These are phyloP conservation scores for Cladophialophora carrionii DNA, from an alignment of 2,329 filamentous ascomycete species.

Conservation along the genomic window DNA sequence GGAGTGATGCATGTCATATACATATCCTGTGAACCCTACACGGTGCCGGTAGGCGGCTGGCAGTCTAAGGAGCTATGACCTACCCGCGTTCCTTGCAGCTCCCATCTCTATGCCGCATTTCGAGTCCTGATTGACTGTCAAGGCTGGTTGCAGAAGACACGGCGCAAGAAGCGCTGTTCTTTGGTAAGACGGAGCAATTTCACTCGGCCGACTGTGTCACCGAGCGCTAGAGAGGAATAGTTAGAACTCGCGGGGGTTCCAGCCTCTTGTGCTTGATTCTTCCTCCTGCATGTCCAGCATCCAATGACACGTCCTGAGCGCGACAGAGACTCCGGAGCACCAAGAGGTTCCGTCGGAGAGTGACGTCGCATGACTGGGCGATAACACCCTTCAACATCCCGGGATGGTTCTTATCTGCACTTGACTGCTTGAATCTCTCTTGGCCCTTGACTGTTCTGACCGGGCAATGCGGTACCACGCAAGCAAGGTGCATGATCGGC, in stretches of 20 bases:
- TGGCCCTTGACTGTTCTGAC: not conserved
- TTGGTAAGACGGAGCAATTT: no score
- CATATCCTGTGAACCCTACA: not conserved
- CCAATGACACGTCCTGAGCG: not conserved
- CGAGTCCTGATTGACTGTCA: no score
- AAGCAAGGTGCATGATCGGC: conserved; percentile 6
- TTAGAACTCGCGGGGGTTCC: not conserved
- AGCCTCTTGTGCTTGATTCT: not conserved
- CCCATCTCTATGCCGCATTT: no score
- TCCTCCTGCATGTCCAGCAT: not conserved
- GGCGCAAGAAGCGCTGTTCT: no score
- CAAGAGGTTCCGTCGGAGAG: no score
- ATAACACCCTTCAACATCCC: not conserved
- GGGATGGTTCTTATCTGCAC: not conserved
- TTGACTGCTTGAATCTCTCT: not conserved
- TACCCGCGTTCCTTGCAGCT: no score
- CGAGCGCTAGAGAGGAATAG: no score
- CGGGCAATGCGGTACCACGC: not conserved
- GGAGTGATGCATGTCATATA: no score
- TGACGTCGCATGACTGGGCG: not conserved
- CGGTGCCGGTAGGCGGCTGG: no score
- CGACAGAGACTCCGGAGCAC: not conserved
- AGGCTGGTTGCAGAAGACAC: not conserved
- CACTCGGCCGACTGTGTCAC: not conserved
- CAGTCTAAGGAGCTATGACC: no score